Evolutionary conservation across 2,329 filamentous ascomycete genomes (phyloP), one percentile per base, ranked within the genome.

Genomic region (Aspergillus fijiensis): DNA sequence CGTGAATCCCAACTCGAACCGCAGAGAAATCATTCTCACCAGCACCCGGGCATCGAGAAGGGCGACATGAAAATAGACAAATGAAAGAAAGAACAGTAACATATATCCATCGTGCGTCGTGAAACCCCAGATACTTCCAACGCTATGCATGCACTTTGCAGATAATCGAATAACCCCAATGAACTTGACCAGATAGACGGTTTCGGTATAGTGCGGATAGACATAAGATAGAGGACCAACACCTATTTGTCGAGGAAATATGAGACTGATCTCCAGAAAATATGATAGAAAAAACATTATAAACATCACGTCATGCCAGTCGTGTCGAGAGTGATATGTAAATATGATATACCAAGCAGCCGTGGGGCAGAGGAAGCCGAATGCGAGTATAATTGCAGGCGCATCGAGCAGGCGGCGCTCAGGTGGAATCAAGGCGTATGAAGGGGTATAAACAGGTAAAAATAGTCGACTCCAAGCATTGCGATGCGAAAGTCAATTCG

Each of bases 301-400:
- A 61, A 70, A 67, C 70, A 69, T 72, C 68, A 67, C 69, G 60
- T 72, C 68, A 60, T 72, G 39, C 60, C 56, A 69, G 63, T 73
- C 71, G 66, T 72, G 58, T 72, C 67, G 62, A 70, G 66, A 66
- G 67, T 58, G 68, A 62, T 65, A 64, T 35, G 56, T 35, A 63
- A 61, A 62, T 57, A 59, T 62, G 58, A 56, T 52, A 64, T 45
- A 63, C 58, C 60, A 61, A 63, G 60, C 62, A 61, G 62, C 57
- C 57, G 33, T 27, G 59, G 48, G 27, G 50, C 57, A 54, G 57
- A 60, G 57, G 51, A 51, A 57, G 54, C 49, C 45, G 35, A 52
- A 51, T 31, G 16, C 11, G 27, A 45, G 33, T 35, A 54, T 47
- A 16, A 48, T 27, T 35, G 29, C 42, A 53, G 49, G 54, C 47